phyloP scores from a whole-genome alignment of 139 green algal genomes.

The Asterochloris sp. region DNA sequence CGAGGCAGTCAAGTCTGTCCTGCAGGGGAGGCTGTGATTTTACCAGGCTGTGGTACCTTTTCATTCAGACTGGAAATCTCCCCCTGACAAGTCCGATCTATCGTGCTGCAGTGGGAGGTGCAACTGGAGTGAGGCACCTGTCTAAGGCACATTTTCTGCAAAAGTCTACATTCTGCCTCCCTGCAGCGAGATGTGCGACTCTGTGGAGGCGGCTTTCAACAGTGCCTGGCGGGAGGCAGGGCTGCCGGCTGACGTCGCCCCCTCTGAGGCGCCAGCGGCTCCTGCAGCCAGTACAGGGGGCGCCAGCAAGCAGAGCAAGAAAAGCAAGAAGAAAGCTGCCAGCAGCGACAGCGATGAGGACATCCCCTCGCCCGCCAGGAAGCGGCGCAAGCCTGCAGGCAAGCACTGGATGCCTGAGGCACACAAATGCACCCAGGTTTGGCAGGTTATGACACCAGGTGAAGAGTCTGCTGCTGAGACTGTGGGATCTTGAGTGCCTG shows the following conservation, averaged over 20 bases:
- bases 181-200: constrained; percentile 16
- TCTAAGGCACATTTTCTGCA: background rate
- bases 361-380: too few relatives aligned
- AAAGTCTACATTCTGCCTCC: background rate
- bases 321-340: too few relatives aligned
- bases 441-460: too few relatives aligned
- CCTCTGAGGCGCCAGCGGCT: too few relatives aligned
- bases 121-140: background rate
- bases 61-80: background rate
- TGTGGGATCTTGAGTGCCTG: too few relatives aligned
- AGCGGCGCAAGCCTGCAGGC: too few relatives aligned
- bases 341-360: too few relatives aligned
- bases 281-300: too few relatives aligned
- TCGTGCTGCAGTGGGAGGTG: background rate
- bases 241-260: background rate
- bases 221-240: constrained; percentile 6
- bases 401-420: too few relatives aligned
- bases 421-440: too few relatives aligned
- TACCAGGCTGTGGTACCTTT: background rate
- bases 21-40: background rate
- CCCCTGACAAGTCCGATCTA: background rate
- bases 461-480: too few relatives aligned
- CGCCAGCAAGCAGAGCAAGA: too few relatives aligned
- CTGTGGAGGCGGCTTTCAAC: constrained; percentile 10
- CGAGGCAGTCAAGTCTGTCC: background rate